Conservation (phyloP, 1,284 basidiomycete genomes). For the Sanghuangporus sanghuang region DNA sequence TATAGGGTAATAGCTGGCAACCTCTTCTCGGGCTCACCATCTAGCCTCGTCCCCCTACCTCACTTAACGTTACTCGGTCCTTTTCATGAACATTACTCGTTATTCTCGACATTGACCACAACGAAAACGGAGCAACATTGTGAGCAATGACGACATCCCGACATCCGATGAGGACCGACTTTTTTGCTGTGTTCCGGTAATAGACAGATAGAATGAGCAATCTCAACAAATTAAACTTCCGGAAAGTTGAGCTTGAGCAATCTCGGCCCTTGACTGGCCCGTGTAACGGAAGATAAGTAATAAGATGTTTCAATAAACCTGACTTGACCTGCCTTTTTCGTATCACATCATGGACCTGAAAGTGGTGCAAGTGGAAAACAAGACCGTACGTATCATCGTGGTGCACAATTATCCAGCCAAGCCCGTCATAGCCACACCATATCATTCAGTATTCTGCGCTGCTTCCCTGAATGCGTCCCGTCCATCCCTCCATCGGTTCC, state of each 20-base stretch:
- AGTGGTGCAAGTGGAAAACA: neutral
- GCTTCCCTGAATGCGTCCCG: neutral
- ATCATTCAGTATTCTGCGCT: neutral
- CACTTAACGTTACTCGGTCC: neutral
- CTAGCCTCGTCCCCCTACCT: too few species aligned
- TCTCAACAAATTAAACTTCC: neutral
- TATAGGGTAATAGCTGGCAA: neutral
- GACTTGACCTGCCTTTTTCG: neutral
- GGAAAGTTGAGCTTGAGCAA: neutral
- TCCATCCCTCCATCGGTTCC: neutral
- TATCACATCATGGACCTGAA: neutral
- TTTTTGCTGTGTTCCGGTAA: neutral
- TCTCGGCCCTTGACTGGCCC: neutral
- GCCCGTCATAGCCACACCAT: neutral
- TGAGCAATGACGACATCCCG: neutral
- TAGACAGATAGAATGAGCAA: neutral
- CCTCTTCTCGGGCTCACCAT: too few species aligned
- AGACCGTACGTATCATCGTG: too few species aligned
- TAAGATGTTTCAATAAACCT: neutral
- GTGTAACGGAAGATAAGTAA: neutral
- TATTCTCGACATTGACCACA: neutral
- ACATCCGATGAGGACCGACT: neutral
- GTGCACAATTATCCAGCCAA: neutral
- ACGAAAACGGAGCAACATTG: neutral
- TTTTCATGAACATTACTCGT: neutral